Evolutionary conservation across 2,329 filamentous ascomycete genomes (phyloP), one percentile per base, ranked within the genome.

Genomic region (Penicillium palitans): DNA sequence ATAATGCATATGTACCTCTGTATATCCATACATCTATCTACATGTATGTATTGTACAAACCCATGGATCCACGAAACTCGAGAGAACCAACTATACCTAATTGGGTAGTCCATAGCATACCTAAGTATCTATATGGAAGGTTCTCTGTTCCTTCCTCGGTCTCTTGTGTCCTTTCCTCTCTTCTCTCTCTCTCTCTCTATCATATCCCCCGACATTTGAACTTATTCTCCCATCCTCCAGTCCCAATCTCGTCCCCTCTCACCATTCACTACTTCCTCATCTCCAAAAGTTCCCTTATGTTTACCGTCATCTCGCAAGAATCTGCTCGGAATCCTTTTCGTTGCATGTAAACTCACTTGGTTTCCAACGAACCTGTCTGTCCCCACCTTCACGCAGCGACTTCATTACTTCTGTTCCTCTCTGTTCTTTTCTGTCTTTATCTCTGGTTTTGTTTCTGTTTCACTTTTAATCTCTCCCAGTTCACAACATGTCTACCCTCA

Each of bases 401-500:
- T 42, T 35, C 37, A 53, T 42, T 37, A 1, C 35, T 35, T 46
- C 53, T 58, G 55, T 57, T 52, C 57, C 49, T 61, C 57, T 58
- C 37, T 55, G 19, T 40, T 57, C 25, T 25, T 17, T 47, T 25
- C 51, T 51, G 35, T 49, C 39, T 51, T 27, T 27, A 39, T 49
- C 37, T 47, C 44, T 53, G 31, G 41, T 19, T 40, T 19, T 25
- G 24, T 50, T 35, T 45, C 41, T 42, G 45, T 51, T 27, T 37
- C 31, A 40, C 45, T 51, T 40, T 57, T 31, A 35, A 54, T 45
- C 52, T 44, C 46, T 37, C 19, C 44, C 19, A 45, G 31, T 49
- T 54, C 25, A 33, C 45, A 55, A 66, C 49, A 74, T 75, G 72
- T 67, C 72, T 54, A 65, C 71, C 37, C 55, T 68, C 27, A 61